Evolutionary conservation across 805 yeast species (phyloP), one percentile per base, ranked within the genome.

Genomic region (Kluyveromyces dobzhanskii): DNA sequence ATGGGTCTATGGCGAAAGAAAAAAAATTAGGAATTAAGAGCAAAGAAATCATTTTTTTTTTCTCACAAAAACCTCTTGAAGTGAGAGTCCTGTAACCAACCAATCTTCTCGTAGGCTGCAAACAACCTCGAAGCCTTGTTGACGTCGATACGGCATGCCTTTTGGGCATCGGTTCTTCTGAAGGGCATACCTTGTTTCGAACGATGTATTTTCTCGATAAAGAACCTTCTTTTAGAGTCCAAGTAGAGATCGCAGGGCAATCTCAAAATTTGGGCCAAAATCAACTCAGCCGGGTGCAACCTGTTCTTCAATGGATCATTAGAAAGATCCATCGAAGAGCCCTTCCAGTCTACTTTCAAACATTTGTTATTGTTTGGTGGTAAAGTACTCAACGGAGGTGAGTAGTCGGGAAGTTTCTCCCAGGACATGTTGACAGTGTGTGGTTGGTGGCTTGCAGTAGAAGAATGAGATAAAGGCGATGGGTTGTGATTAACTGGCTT

Each of bases 141-240:
- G 32, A 90, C 97, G 61, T 92, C 97, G 48, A 92, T 88, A 47
- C 94, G 76, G 61, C 97, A 90, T 4, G 97, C 96, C 67, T 92
- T 92, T 64, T 90, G 97, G 6, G 97, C 95, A 62, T 90, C 98
- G 0, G 97, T 92, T 64, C 97, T 80, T 64, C 96, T 79, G 65
- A 90, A 90, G 19, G 92, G 90, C 55, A 78, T 67, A 21, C 80
- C 80, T 37, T 69, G 65, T 50, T 75, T 76, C 51, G 78, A 62
- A 37, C 95, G 75, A 48, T 76, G 77, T 24, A 88, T 92, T 65
- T 87, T 90, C 59, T 90, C 97, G 42, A 78, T 76, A 63, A 90
- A 92, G 19, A 90, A 70, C 47, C 97, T 73, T 61, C 87, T 77
- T 64, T 83, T 83, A 13, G 86, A 79, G 49, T 78, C 84, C 57